Evolutionary conservation across 2,329 filamentous ascomycete species (phyloP), one percentile per base, ranked within the genome.

Genomic region (Pestalotiopsis sp.): DNA sequence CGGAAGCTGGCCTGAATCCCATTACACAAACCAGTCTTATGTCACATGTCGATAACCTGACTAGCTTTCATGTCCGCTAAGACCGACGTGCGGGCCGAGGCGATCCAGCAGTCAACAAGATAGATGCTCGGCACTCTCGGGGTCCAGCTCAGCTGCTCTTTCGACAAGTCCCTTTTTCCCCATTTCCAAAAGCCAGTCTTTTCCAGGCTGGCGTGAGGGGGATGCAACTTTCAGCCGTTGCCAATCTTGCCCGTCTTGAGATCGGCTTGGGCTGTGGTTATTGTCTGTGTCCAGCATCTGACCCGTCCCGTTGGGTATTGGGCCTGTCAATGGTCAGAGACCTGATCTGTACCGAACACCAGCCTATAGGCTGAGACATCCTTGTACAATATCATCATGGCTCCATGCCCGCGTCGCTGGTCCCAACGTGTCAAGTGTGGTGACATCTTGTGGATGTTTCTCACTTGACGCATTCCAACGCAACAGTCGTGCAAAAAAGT

Each of bases 1-100:
- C 63, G 25, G 11, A 14, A 56, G 25, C 14, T 64, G 39, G 41
- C 49, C 49, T 14, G 36, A 45, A 66, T 13, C 12, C 14, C 41
- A 66, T 27, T 38, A 7, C 36, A 39, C 45, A n/a, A 62, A 4
- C 6, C 13, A n/a, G 23, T 45, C 57, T 39, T 9, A 23, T 17
- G 41, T 66, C 63, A 66, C 63, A 49, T 49, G 63, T 36, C 31
- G 63, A 11, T 31, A 38, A n/a, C 11, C 36, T 31, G n/a, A 20
- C 9, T 17, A 66, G 17, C 39, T 66, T 36, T 25, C 14, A 45
- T 38, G 49, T 38, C 63, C 6, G 38, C 25, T 20, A 36, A 39
- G 17, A 38, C 25, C 38, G 59, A 17, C 57, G 45, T 36, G 45
- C 45, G 57, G 25, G 57, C 57, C 57, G 57, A 59, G 57, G 57